A percentile compares a stretch with the other conserved stretches of the same genome.
Conservation (phyloP, 371 early-diverging fungal genomes). For the Circinella umbellata region DNA sequence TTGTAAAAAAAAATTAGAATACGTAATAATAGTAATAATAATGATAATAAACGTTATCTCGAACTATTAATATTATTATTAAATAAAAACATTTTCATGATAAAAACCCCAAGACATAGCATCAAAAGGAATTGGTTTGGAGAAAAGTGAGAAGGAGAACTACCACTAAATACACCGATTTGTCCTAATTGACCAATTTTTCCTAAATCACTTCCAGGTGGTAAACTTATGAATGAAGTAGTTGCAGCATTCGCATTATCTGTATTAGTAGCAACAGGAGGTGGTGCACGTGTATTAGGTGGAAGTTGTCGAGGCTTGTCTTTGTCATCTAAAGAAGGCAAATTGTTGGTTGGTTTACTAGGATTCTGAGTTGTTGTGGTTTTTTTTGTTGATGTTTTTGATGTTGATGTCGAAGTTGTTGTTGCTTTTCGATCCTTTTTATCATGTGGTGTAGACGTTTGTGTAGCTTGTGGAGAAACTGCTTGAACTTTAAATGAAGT, state of each 20-base stretch:
- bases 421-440: background rate
- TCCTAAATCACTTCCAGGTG: conserved; percentile 21
- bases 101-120: conserved; percentile 8
- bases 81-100: conserved; percentile 3
- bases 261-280: background rate
- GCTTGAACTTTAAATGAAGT: background rate
- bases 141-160: background rate
- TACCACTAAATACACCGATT: conserved; percentile 21
- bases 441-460: background rate
- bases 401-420: background rate
- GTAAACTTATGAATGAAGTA: conserved; percentile 6
- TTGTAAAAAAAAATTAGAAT: too few species aligned
- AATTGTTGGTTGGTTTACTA: background rate
- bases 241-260: background rate
- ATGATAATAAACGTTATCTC: too few species aligned
- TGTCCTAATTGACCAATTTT: conserved; percentile 20
- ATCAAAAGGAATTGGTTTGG: background rate
- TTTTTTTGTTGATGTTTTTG: background rate
- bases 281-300: conserved; percentile 13
- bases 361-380: background rate
- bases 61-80: too few species aligned
- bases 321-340: background rate
- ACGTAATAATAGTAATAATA: too few species aligned
- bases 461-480: conserved; percentile 3
- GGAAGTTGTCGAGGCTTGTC: conserved; percentile 1